A percentile compares a stretch with the other conserved stretches of the same genome.
These are phyloP conservation scores for Suaeda aralocaspica DNA, from an alignment of 148 eudicot genomes.

Conservation along the genomic window DNA sequence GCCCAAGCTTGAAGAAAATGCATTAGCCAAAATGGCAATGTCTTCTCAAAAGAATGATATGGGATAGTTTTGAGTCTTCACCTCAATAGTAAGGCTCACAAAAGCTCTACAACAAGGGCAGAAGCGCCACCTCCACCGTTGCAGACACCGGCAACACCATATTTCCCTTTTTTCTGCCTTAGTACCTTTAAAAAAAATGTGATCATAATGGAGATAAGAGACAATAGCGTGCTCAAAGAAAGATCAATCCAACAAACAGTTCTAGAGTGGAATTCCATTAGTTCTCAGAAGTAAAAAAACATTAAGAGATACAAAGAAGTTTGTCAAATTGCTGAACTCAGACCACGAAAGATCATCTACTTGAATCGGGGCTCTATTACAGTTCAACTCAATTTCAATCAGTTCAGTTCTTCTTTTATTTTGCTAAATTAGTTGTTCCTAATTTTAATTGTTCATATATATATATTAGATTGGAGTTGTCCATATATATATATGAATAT, in stretches of 20 bases:
- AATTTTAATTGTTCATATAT: no score
- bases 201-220: slow-evolving; percentile 3
- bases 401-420: no score
- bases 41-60: background rate
- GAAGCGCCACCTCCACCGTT: slow-evolving; percentile 99
- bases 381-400: no score
- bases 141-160: slow-evolving; percentile 91
- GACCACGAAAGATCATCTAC: background rate
- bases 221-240: background rate
- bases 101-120: slow-evolving; percentile 76
- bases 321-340: no score
- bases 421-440: no score
- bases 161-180: slow-evolving; percentile 74
- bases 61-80: background rate
- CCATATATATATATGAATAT: no score
- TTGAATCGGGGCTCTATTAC: no score
- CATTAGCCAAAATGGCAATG: background rate
- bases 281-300: background rate
- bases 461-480: no score
- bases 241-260: background rate
- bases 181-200: slow-evolving; percentile 48
- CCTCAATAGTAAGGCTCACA: slow-evolving; percentile 39
- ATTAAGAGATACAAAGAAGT: no score
- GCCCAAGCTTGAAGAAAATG: background rate
- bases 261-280: background rate